Conservation (phyloP, 2,329 filamentous ascomycete species). For the Endoconidiophora laricicola region DNA sequence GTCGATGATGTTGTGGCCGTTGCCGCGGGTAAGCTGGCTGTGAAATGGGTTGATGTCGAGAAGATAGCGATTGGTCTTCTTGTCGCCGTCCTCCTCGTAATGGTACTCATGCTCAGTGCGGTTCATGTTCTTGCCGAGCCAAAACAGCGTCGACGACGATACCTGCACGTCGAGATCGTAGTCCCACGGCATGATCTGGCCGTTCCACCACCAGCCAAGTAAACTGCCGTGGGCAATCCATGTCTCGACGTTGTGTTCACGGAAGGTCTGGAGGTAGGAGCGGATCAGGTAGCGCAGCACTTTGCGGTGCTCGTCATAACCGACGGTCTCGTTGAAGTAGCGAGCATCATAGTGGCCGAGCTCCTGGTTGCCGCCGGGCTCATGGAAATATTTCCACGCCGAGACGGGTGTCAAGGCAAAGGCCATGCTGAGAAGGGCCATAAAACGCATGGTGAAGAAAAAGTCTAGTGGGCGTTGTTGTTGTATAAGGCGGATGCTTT, state of each 20-base stretch:
- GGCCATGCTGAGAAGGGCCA: conserved; percentile 8
- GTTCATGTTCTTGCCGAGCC: conserved; percentile 51
- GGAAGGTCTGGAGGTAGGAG: conserved; percentile 55
- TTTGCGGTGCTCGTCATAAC: conserved; percentile 48
- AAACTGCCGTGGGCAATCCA: conserved; percentile 79
- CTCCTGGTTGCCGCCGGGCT: conserved; percentile 41
- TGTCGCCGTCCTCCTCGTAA: conserved; percentile 27
- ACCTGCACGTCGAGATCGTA: conserved; percentile 75
- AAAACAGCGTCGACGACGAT: conserved; percentile 45
- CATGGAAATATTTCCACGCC: conserved; percentile 45
- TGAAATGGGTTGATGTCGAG: conserved; percentile 64
- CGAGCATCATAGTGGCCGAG: conserved; percentile 60
- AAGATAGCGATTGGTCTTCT: conserved; percentile 39
- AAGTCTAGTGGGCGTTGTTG: background rate
- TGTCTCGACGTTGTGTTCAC: conserved; percentile 51
- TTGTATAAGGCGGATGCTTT: background rate
- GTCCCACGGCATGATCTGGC: conserved; percentile 64
- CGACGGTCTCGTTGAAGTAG: conserved; percentile 47
- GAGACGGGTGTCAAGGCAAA: conserved; percentile 9
- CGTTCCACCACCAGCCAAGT: conserved; percentile 83
- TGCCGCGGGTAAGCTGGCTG: conserved; percentile 40
- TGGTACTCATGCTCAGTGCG: conserved; percentile 45
- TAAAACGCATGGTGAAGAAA: conserved; percentile 10
- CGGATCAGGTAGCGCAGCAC: conserved; percentile 54
- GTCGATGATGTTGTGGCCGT: conserved; percentile 67